Conservation (phyloP, 352 stramenopile genomes). For the Pythium diclinum region DNA sequence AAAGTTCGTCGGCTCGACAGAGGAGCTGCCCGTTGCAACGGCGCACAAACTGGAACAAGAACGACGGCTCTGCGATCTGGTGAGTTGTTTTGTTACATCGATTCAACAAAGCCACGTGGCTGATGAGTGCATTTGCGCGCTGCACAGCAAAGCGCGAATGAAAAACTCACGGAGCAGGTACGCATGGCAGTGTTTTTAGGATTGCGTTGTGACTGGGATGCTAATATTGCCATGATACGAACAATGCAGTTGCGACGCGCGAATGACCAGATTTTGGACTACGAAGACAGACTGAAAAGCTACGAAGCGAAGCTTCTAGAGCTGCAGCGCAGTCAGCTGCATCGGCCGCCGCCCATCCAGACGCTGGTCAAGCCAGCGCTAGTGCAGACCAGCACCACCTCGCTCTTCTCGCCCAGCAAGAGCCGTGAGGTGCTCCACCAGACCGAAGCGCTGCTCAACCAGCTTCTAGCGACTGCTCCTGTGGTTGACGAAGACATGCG, state of each 20-base stretch:
- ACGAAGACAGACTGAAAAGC: constrained; percentile 36
- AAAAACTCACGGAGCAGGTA: constrained; percentile 68
- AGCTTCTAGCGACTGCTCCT: constrained; percentile 29
- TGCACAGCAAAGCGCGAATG: constrained; percentile 48
- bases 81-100: constrained; percentile 13
- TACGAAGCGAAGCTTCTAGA: constrained; percentile 50
- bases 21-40: constrained; percentile 29
- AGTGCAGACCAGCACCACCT: background rate
- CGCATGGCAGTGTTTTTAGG: background rate
- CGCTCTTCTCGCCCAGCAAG: constrained; percentile 26
- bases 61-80: constrained; percentile 34
- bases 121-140: background rate
- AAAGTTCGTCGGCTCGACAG: constrained; percentile 37
- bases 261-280: constrained; percentile 48
- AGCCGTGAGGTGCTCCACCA: constrained; percentile 58
- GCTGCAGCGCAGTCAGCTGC: constrained; percentile 26
- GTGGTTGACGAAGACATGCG: constrained; percentile 15
- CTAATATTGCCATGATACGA: background rate
- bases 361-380: background rate
- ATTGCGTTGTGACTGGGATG: background rate
- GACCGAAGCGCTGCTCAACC: constrained; percentile 45
- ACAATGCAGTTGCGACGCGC: constrained; percentile 34
- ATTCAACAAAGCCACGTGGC: background rate
- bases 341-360: background rate
- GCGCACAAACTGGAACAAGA: constrained; percentile 35